Conservation (phyloP, 2,329 filamentous ascomycete species). For the Colletotrichum camelliae region DNA sequence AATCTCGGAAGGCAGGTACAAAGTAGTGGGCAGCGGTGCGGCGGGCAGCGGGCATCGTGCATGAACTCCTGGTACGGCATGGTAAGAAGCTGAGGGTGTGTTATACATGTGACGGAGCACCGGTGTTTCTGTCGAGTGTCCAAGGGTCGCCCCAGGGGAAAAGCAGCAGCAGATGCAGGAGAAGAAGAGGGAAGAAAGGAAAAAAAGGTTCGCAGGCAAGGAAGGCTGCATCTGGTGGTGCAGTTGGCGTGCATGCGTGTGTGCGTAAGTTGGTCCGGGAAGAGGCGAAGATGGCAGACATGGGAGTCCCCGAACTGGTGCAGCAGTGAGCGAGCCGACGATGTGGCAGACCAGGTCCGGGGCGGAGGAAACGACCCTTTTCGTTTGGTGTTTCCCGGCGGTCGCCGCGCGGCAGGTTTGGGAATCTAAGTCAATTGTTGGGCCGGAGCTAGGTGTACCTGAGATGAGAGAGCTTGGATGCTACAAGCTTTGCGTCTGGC, state of each 20-base stretch:
- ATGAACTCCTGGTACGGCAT: conserved; percentile 24
- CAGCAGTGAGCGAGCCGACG: not conserved
- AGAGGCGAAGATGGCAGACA: conserved; percentile 18
- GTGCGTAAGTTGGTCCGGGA: conserved; percentile 1
- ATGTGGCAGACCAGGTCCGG: conserved; percentile 15
- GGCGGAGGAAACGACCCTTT: not conserved
- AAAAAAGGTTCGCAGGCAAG: conserved; percentile 6
- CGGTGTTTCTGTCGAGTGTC: not conserved
- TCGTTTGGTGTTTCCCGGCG: conserved; percentile 16
- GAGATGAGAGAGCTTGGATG: conserved; percentile 6
- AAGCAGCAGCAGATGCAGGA: not conserved
- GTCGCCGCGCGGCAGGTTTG: conserved; percentile 18
- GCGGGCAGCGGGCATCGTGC: conserved; percentile 22
- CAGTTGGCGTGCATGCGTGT: conserved; percentile 3
- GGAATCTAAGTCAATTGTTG: conserved; percentile 11
- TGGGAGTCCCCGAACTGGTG: conserved; percentile 14
- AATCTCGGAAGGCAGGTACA: not conserved
- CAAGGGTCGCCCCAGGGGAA: not conserved
- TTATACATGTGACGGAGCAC: conserved; percentile 19
- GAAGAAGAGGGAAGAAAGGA: not conserved
- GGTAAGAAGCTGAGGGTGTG: conserved; percentile 2
- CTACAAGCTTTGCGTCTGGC: conserved; percentile 7
- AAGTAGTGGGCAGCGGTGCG: not conserved
- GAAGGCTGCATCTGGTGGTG: conserved; percentile 4
- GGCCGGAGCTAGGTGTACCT: conserved; percentile 3